Base-by-base conservation (phyloP, 495 filamentous ascomycete species). In the Daldinia concentrica region DNA sequence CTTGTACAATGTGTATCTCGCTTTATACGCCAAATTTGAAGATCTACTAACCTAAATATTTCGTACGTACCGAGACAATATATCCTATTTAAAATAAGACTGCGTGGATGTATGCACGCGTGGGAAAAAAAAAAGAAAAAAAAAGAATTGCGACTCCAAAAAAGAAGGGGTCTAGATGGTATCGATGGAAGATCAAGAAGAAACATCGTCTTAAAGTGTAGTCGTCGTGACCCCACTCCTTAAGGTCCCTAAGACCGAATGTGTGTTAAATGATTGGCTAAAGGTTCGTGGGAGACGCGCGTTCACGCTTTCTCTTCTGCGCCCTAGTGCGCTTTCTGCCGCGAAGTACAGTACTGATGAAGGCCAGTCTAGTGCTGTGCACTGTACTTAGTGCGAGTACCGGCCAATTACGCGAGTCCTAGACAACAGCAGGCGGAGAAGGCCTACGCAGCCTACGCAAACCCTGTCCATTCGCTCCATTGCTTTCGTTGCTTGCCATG, bases 271-370 rank as follows among this genome's bases (percentile, higher is more conserved):
- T 66, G 71, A 73, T 73, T 73, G 71, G 71, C 1, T 9, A 19
- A 54, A 59, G 2, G 17, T 17, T 17, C n/a, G 6, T 36, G 34
- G 66, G 45, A 73, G 71, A 73, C 71, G 71, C 71, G 71, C 71
- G 71, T 73, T 73, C 71, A 73, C 66, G 66, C 66, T 54, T 62
- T 73, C 71, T 69, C 66, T 69, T 69, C 62, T 73, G 66, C 19
- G 58, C 41, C 71, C 66, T 73, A 73, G 62, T 73, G 66, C 58
- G 61, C 15, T 69, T 72, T 73, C 71, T 73, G 66, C 66, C 62
- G 66, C 65, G 58, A 73, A 41, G 66, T 69, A 73, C 71, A 69
- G 71, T 73, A 66, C 62, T 58, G 66, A 63, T 63, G 56, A 12
- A 50, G 48, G 22, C 34, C 45, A 39, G 37, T 48, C 4, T 61